These are phyloP conservation scores for Aureococcus anophagefferens DNA, from an alignment of 108 stramenopile genomes.

Conservation along the genomic window DNA sequence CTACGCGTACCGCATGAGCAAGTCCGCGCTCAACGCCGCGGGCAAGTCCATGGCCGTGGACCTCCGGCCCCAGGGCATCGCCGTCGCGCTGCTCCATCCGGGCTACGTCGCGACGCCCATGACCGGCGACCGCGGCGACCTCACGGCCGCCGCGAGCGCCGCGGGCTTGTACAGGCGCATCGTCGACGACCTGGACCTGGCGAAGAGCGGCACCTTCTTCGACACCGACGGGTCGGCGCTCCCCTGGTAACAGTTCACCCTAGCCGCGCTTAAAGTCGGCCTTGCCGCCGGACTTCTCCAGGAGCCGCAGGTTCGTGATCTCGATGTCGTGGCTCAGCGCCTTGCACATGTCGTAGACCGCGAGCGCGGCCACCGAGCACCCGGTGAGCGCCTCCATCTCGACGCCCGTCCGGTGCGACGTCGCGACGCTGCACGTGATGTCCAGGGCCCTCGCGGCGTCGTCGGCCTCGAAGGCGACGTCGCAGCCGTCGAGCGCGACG, in stretches of 20 bases:
- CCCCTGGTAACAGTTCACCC: too few relatives aligned
- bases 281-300: slow-evolving; percentile 77
- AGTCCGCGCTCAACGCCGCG: slow-evolving; percentile 16
- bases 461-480: slow-evolving; percentile 11
- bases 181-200: too few relatives aligned
- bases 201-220: too few relatives aligned
- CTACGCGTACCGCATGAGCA: slow-evolving; percentile 19
- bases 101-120: background rate
- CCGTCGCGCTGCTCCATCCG: slow-evolving; percentile 14
- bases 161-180: too few relatives aligned
- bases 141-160: too few relatives aligned
- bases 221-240: too few relatives aligned
- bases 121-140: too few relatives aligned
- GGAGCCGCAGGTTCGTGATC: slow-evolving; percentile 54
- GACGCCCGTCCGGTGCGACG: slow-evolving; percentile 79
- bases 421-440: background rate
- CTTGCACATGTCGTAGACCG: slow-evolving; percentile 94
- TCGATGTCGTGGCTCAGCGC: slow-evolving; percentile 79
- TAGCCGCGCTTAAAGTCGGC: too few relatives aligned
- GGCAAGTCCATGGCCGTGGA: slow-evolving; percentile 11
- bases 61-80: slow-evolving; percentile 15
- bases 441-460: background rate
- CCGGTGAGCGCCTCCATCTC: slow-evolving; percentile 96
- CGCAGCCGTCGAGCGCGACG: slow-evolving; percentile 36
- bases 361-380: slow-evolving; percentile 75